A percentile compares a stretch with the other conserved stretches of the same genome.
phyloP scores from a whole-genome alignment of 495 filamentous ascomycete genomes.

The Articulospora tetracladia region DNA sequence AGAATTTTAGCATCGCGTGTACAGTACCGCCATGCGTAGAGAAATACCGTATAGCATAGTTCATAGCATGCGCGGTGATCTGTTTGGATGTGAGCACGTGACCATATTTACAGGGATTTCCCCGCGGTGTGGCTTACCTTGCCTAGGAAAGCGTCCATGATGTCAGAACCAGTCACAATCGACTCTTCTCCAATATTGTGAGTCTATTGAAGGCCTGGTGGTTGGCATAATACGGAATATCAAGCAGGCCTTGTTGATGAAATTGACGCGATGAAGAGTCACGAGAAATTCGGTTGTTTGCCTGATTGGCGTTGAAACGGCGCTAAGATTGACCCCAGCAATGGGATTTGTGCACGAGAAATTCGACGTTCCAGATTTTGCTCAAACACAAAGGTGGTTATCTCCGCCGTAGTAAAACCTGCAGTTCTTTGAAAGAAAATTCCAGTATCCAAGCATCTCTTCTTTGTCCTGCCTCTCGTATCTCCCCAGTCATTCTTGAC shows the following conservation, averaged over 20 bases:
- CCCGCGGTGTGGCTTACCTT: conserved; percentile 41
- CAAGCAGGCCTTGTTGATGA: background rate
- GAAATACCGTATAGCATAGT: conserved; percentile 72
- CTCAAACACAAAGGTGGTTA: background rate
- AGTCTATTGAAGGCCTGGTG: background rate
- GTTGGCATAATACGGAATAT: background rate
- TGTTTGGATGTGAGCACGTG: conserved; percentile 29
- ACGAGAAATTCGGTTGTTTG: conserved; percentile 6
- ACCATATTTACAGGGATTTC: conserved; percentile 8
- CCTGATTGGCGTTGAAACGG: background rate
- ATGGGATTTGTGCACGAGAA: background rate
- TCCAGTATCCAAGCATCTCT: background rate
- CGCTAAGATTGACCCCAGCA: background rate
- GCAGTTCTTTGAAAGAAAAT: too few relatives aligned
- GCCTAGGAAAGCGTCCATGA: conserved; percentile 75
- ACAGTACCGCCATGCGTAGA: background rate
- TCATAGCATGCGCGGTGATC: conserved; percentile 82
- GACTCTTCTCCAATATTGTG: background rate
- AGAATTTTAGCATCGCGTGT: background rate
- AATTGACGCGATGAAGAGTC: conserved; percentile 6
- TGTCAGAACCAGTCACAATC: conserved; percentile 14
- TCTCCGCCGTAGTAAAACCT: too few relatives aligned
- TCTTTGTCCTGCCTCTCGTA: background rate
- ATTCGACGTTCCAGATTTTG: background rate
- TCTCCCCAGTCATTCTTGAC: conserved; percentile 1